These are phyloP conservation scores for Euphorbia celastroides DNA, from an alignment of 441 rosid species.

Conservation along the genomic window DNA sequence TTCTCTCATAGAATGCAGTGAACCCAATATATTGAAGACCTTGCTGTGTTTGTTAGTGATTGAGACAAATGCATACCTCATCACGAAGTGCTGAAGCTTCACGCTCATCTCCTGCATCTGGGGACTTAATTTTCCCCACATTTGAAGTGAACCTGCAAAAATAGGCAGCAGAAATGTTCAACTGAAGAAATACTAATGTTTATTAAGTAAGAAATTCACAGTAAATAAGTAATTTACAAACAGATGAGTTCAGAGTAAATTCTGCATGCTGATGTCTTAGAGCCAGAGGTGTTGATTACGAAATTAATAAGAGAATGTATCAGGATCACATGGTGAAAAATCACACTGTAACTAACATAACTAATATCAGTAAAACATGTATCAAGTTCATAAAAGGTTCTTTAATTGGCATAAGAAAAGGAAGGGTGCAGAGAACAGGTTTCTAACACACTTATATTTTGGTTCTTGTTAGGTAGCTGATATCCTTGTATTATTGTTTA, in stretches of 20 bases:
- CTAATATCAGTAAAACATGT: not conserved
- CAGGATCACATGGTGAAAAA: not conserved
- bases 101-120: slow-evolving; percentile 58
- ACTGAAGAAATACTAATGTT: not conserved
- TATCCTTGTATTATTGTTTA: not conserved
- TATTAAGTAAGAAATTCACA: not conserved
- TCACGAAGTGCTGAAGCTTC: slow-evolving; percentile 94
- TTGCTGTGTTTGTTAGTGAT: slow-evolving; percentile 7
- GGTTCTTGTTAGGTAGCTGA: not conserved
- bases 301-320: not conserved
- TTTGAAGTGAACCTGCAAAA: slow-evolving; percentile 53
- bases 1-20: too few species aligned
- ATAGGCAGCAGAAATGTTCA: slow-evolving; percentile 13
- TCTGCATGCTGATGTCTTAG: not conserved
- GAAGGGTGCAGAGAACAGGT: not conserved
- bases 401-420: not conserved
- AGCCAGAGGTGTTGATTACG: not conserved
- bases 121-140: slow-evolving; percentile 34
- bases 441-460: not conserved
- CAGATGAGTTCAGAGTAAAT: not conserved
- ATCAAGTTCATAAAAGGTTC: not conserved
- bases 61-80: slow-evolving; percentile 46
- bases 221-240: not conserved
- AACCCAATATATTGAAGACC: not conserved
- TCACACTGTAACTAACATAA: not conserved